A percentile compares a stretch with the other conserved stretches of the same genome.
These are phyloP conservation scores for Trichoderma koningii DNA, from an alignment of 2,329 filamentous ascomycete genomes.

Conservation along the genomic window DNA sequence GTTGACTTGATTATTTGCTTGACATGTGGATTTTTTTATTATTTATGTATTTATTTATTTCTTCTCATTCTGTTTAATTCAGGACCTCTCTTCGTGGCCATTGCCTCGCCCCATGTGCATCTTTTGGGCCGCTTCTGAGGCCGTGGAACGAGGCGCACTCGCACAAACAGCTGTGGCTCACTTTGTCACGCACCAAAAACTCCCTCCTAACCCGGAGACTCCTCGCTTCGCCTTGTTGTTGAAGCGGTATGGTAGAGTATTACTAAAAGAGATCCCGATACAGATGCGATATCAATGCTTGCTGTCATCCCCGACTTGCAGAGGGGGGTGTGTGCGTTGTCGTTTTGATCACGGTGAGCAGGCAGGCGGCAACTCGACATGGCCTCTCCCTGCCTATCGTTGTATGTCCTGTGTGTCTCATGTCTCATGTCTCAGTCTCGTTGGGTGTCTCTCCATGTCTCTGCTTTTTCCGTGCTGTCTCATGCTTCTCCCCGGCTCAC, in stretches of 20 bases:
- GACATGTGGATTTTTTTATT: background rate
- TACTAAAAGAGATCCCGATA: background rate
- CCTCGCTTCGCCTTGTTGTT: too few species aligned
- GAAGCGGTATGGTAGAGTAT: background rate
- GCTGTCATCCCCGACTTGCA: constrained; percentile 4
- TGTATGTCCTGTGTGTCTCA: background rate
- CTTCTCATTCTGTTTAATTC: too few species aligned
- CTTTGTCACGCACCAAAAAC: too few species aligned
- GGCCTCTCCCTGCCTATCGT: constrained; percentile 5
- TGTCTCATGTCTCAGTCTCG: background rate
- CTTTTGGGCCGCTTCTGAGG: background rate
- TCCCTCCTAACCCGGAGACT: too few species aligned
- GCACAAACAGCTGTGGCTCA: too few species aligned
- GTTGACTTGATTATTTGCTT: background rate
- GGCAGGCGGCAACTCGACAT: constrained; percentile 12
- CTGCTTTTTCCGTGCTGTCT: background rate
- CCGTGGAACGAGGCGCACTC: background rate
- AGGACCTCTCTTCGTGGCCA: background rate
- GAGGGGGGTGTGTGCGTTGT: constrained; percentile 4
- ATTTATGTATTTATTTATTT: background rate
- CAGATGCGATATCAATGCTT: background rate
- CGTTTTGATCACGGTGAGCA: constrained; percentile 15
- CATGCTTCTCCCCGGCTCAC: constrained; percentile 5
- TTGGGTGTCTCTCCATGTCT: constrained; percentile 14
- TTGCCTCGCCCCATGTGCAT: constrained; percentile 20